phyloP scores from a whole-genome alignment of 2,329 filamentous ascomycete genomes.

The Myriosclerotinia curreyana region DNA sequence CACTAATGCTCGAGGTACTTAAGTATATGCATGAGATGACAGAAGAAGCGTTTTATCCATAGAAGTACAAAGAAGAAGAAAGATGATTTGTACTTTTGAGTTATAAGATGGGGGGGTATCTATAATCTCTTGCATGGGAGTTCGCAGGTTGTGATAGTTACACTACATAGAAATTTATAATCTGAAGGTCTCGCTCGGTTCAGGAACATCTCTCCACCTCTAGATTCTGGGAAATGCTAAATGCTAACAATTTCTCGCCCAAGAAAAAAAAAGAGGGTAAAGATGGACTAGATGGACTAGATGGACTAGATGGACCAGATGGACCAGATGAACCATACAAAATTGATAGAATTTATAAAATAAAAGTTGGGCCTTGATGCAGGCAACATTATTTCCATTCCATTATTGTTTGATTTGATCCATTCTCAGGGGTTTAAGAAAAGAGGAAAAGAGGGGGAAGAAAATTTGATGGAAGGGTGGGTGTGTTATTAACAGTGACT shows the following conservation, averaged over 20 bases:
- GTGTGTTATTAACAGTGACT: slow-evolving; percentile 9
- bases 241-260: slow-evolving; percentile 7
- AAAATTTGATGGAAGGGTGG: neutral
- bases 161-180: slow-evolving; percentile 10
- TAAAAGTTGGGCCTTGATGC: slow-evolving; percentile 6
- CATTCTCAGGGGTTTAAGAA: slow-evolving; percentile 8
- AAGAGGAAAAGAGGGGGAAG: slow-evolving; percentile 10
- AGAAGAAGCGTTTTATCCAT: slow-evolving; percentile 9
- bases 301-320: too few relatives aligned
- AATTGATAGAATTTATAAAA: neutral
- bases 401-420: too few relatives aligned
- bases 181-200: slow-evolving; percentile 5
- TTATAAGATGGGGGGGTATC: neutral
- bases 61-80: slow-evolving; percentile 18
- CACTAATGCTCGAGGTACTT: slow-evolving; percentile 11
- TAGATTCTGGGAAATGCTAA: slow-evolving; percentile 1
- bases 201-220: slow-evolving; percentile 16
- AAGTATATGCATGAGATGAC: slow-evolving; percentile 13
- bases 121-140: neutral
- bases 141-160: slow-evolving; percentile 18
- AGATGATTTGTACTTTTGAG: slow-evolving; percentile 17
- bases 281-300: slow-evolving; percentile 8
- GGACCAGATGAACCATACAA: too few relatives aligned
- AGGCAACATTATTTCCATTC: slow-evolving; percentile 12
- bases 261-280: neutral